A percentile compares a stretch with the other conserved stretches of the same genome.
Conservation (phyloP, 108 stramenopile genomes). For the Tribonema minus region DNA sequence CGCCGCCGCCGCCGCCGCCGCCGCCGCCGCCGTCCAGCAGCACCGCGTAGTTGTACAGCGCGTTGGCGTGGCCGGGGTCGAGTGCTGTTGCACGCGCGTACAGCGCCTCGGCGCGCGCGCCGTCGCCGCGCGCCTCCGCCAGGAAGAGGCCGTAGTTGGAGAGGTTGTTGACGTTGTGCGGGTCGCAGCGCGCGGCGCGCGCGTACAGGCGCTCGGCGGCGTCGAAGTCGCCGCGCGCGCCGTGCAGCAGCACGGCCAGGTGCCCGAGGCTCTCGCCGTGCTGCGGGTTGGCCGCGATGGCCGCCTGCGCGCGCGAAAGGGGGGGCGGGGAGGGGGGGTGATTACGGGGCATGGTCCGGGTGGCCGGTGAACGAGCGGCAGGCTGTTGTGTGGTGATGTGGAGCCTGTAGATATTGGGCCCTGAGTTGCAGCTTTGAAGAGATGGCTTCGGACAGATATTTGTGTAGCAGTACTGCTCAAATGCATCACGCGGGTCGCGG, state of each 20-base stretch:
- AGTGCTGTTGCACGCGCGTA: slow-evolving; percentile 40
- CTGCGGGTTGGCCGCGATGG: slow-evolving; percentile 27
- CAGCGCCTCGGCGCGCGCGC: slow-evolving; percentile 30
- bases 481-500: too few species aligned
- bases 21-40: slow-evolving; percentile 47
- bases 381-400: too few species aligned
- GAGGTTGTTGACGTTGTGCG: slow-evolving; percentile 49
- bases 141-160: slow-evolving; percentile 60
- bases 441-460: too few species aligned
- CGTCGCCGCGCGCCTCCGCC: slow-evolving; percentile 37
- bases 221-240: background rate
- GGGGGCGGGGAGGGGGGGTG: too few species aligned
- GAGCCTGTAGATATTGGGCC: too few species aligned
- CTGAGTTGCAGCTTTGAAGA: too few species aligned
- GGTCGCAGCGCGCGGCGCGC: slow-evolving; percentile 40
- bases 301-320: too few species aligned
- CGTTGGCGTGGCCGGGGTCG: slow-evolving; percentile 53
- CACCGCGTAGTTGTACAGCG: slow-evolving; percentile 59
- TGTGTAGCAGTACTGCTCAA: too few species aligned
- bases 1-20: slow-evolving; percentile 38
- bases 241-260: slow-evolving; percentile 54
- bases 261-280: slow-evolving; percentile 46
- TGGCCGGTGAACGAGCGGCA: too few species aligned
- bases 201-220: slow-evolving; percentile 34
- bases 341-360: too few species aligned